Conservation (phyloP, 495 filamentous ascomycete species). For the Penicillium silybi region DNA sequence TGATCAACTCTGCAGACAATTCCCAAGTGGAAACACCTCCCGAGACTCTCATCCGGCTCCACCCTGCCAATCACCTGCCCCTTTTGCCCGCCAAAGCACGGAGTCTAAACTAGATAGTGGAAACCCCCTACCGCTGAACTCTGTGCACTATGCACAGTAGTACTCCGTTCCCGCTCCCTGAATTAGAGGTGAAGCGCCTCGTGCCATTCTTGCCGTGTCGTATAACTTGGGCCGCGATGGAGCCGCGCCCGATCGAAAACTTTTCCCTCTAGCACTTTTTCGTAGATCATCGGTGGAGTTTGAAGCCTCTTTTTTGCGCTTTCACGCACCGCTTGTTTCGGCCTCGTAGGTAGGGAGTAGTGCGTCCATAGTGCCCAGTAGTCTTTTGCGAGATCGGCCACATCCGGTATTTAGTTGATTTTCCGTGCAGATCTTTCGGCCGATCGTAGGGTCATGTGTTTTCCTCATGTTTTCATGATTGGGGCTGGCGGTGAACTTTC, state of each 20-base stretch:
- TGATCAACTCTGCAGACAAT: conserved; percentile 1
- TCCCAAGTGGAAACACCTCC: conserved; percentile 3
- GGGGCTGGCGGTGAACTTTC: not conserved
- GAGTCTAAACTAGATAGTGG: not conserved
- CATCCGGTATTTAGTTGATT: not conserved
- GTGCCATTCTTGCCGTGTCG: not conserved
- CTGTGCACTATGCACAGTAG: too few species aligned
- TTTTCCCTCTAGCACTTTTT: not conserved
- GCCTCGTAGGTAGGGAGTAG: not conserved
- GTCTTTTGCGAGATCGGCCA: not conserved
- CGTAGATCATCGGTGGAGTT: not conserved
- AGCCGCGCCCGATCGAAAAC: not conserved
- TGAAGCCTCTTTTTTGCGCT: not conserved
- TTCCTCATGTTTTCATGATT: too few species aligned
- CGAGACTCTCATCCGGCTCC: not conserved
- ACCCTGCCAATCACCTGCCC: conserved; percentile 3
- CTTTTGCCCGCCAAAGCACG: not conserved
- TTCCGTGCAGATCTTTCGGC: conserved; percentile 1
- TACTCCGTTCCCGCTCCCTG: not conserved
- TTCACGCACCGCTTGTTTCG: not conserved
- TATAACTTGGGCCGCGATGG: conserved; percentile 1
- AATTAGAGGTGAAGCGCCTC: not conserved
- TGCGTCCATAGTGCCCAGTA: conserved; percentile 2
- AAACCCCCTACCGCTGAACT: not conserved
- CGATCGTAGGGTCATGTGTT: conserved; percentile 6